Base-by-base conservation (phyloP, 1,284 basidiomycete genomes). In the Rhodotorula glutinis region DNA sequence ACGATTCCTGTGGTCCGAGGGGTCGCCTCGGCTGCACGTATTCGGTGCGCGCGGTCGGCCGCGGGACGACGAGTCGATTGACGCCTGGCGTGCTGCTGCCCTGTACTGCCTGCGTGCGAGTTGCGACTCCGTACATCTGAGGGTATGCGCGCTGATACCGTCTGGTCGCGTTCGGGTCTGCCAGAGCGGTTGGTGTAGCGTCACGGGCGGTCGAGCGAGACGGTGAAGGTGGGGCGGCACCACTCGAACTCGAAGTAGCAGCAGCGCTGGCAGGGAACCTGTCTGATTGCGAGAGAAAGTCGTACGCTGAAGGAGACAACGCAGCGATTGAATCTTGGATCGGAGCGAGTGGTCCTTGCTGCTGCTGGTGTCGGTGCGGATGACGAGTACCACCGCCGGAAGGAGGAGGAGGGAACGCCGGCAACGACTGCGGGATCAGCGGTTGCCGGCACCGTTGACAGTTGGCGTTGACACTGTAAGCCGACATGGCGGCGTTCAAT, bases 251-350 rank as follows among this genome's bases (percentile, higher is more conserved):
- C 56, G 84, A 81, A 10, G 85, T 79, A 21, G 86, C 80, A 33
- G 85, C 82, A 16, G 87, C 84, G 5, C 87, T 80, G 44, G 82
- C 80, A 21, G 81, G 79, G 53, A 86, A 79, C 73, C 85, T 86
- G 70, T 86, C 83, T 5, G 82, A 78, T 54, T 85, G 82, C 27
- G 84, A 78, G 25, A 82, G 87, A 80, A 91, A 87, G 77, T 91
- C 89, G 79, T 91, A 91, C 38, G 90, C 87, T 29, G 89, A 89
- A 23, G 89, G 90, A 2, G 90, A 85, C 63, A 95, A 82, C 77
- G 90, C 88, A 53, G 89, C 83, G 30, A 95, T 82, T 23, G 91
- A 91, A 19, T 87, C 86, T 81, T 95, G 92, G 74, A 92, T n/a
- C 33, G 33, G 5, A 7, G 33, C 33, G 33, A 38, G 25, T n/a